A percentile compares a stretch with the other conserved stretches of the same genome.
phyloP scores from a whole-genome alignment of 106 monocot species.

The Dendrobium huoshanense region DNA sequence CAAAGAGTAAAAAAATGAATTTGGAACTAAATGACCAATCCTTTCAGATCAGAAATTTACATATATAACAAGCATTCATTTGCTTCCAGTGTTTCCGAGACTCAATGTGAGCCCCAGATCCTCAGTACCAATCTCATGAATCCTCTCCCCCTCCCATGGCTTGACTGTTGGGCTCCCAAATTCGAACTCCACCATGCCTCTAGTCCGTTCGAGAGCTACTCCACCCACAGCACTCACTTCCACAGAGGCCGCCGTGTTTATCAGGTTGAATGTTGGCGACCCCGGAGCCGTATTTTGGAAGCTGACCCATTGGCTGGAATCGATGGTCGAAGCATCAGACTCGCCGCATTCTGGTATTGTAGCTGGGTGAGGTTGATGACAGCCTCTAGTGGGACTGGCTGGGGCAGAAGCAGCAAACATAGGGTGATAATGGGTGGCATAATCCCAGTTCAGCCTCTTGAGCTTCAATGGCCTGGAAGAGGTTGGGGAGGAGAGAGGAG shows the following conservation, averaged over 20 bases:
- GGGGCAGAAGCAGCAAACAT: conserved; percentile 81
- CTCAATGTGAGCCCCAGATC: conserved; percentile 82
- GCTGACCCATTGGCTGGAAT: conserved; percentile 70
- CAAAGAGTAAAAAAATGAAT: background rate
- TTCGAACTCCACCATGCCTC: conserved; percentile 59
- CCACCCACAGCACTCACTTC: conserved; percentile 3
- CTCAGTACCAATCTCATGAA: conserved; percentile 72
- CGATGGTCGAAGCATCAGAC: conserved; percentile 72
- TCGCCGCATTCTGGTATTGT: conserved; percentile 87
- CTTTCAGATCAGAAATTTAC: too few relatives aligned
- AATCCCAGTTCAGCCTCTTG: conserved; percentile 53
- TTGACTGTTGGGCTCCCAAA: conserved; percentile 69
- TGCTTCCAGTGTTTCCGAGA: conserved; percentile 6
- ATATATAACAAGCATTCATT: background rate
- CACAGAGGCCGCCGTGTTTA: conserved; percentile 15
- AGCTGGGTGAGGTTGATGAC: conserved; percentile 43
- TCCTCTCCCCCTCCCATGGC: conserved; percentile 93
- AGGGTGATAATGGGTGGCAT: conserved; percentile 31
- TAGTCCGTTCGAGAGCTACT: conserved; percentile 17
- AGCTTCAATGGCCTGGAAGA: conserved; percentile 64
- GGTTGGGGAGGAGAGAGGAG: conserved; percentile 90
- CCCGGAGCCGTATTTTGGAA: conserved; percentile 66
- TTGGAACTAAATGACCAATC: too few relatives aligned
- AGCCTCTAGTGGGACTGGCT: conserved; percentile 62
- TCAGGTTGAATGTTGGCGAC: conserved; percentile 84